phyloP scores from a whole-genome alignment of 2,329 filamentous ascomycete genomes.

The Lithohypha guttulata region DNA sequence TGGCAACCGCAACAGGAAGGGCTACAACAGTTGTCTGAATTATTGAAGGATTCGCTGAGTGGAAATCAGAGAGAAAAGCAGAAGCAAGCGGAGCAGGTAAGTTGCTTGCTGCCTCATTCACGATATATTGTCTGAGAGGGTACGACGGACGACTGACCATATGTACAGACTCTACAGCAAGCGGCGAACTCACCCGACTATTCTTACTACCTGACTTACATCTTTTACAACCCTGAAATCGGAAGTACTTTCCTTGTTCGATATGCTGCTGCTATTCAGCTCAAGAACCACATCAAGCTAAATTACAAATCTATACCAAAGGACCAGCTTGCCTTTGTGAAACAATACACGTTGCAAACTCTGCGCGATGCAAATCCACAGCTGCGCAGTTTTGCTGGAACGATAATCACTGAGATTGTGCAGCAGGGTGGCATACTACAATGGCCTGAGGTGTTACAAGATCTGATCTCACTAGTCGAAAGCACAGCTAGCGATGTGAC shows the following conservation, averaged over 20 bases:
- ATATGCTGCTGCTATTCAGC: conserved; percentile 79
- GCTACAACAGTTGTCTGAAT: conserved; percentile 78
- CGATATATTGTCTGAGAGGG: too few species aligned
- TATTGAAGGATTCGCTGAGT: conserved; percentile 83
- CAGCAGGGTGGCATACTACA: conserved; percentile 71
- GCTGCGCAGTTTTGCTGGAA: conserved; percentile 82
- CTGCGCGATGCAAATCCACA: conserved; percentile 72
- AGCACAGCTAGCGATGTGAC: conserved; percentile 60
- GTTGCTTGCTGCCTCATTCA: too few species aligned
- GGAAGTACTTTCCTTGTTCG: conserved; percentile 65
- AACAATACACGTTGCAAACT: conserved; percentile 63
- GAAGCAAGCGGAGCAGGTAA: conserved; percentile 79
- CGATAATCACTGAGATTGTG: conserved; percentile 87
- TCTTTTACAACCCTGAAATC: conserved; percentile 64
- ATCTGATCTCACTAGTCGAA: conserved; percentile 66
- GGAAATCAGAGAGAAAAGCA: conserved; percentile 67
- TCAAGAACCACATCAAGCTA: conserved; percentile 83
- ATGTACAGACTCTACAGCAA: conserved; percentile 82
- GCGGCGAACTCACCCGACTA: conserved; percentile 83
- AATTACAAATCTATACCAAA: conserved; percentile 67
- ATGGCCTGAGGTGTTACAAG: conserved; percentile 83
- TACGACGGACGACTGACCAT: too few species aligned
- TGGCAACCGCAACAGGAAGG: conserved; percentile 71
- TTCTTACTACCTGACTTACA: conserved; percentile 91
- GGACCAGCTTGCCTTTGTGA: conserved; percentile 63